A percentile compares a stretch with the other conserved stretches of the same genome.
Evolutionary conservation across 208 protist species (phyloP).

Genomic region (Phytomonas serpens): DNA sequence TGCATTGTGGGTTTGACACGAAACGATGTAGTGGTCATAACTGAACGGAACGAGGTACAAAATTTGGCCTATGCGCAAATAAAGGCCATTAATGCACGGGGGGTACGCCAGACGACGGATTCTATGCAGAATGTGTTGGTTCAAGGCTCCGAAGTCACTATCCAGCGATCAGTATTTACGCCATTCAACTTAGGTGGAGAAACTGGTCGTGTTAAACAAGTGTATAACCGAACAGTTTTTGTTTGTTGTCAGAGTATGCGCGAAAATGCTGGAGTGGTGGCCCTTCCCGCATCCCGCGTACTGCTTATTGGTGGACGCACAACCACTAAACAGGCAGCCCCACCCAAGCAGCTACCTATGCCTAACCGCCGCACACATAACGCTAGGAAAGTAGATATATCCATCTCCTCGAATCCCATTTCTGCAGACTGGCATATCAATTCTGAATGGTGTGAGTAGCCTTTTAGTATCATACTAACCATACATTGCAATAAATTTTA

Average conservation of each 20-base stretch:
- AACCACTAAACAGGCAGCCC: conserved; percentile 35
- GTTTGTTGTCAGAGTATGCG: conserved; percentile 52
- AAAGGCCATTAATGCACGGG: conserved; percentile 23
- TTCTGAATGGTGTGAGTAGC: conserved; percentile 19
- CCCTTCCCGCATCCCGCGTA: conserved; percentile 53
- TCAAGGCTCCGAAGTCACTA: conserved; percentile 66
- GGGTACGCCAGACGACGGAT: conserved; percentile 53
- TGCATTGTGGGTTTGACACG: conserved; percentile 69
- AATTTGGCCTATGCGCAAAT: conserved; percentile 65
- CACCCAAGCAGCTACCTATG: conserved; percentile 33
- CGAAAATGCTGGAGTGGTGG: conserved; percentile 70
- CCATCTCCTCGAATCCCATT: conserved; percentile 13
- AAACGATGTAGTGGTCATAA: conserved; percentile 72
- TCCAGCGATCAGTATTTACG: conserved; percentile 44
- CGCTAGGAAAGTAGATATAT: conserved; percentile 38
- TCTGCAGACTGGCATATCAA: conserved; percentile 33
- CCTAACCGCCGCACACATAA: conserved; percentile 39
- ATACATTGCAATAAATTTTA: background rate
- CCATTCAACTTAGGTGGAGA: conserved; percentile 62
- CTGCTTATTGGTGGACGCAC: conserved; percentile 65
- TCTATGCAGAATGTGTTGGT: conserved; percentile 61
- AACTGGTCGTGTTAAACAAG: conserved; percentile 74
- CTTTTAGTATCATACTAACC: background rate
- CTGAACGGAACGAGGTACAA: conserved; percentile 66
- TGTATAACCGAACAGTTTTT: conserved; percentile 80